phyloP scores from a whole-genome alignment of 2,329 filamentous ascomycete genomes.

The Akanthomyces uredinophilus region DNA sequence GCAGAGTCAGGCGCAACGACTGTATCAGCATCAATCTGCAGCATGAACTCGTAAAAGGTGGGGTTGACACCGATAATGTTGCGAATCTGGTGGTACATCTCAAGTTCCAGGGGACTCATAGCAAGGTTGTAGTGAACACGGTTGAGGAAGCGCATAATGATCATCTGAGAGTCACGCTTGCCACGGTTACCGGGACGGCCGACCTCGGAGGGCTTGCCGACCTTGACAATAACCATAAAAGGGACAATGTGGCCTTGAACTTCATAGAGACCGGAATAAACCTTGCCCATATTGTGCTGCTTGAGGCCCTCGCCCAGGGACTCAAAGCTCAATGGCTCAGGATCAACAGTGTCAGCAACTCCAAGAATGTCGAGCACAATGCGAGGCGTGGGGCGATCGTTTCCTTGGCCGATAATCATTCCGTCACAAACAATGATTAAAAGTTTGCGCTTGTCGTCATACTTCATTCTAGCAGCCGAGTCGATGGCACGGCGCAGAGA shows the following conservation, averaged over 20 bases:
- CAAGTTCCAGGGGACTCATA: conserved; percentile 94
- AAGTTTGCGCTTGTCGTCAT: conserved; percentile 97
- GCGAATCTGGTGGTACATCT: conserved; percentile 97
- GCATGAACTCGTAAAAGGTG: conserved; percentile 93
- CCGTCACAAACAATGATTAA: conserved; percentile 90
- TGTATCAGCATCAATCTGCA: conserved; percentile 97
- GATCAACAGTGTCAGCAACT: conserved; percentile 88
- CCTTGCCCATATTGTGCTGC: conserved; percentile 99
- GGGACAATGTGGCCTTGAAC: conserved; percentile 97
- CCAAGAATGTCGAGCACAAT: conserved; percentile 97
- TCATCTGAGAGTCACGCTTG: conserved; percentile 98
- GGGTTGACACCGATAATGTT: conserved; percentile 99
- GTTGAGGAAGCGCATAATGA: conserved; percentile 98
- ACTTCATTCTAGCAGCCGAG: conserved; percentile 89
- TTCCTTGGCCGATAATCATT: conserved; percentile 99
- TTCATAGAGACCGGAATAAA: conserved; percentile 96
- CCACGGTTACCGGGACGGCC: conserved; percentile 93
- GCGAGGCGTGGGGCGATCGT: conserved; percentile 88
- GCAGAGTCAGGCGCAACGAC: conserved; percentile 85
- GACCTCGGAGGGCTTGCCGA: conserved; percentile 96
- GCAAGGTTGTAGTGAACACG: conserved; percentile 94
- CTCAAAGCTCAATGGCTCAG: conserved; percentile 94
- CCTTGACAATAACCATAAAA: conserved; percentile 93
- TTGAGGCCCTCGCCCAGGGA: conserved; percentile 92
- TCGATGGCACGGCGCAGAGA: conserved; percentile 95